Evolutionary conservation across 129 eudicot genomes (phyloP).

Genomic region (sunflower (Helianthus annuus)): DNA sequence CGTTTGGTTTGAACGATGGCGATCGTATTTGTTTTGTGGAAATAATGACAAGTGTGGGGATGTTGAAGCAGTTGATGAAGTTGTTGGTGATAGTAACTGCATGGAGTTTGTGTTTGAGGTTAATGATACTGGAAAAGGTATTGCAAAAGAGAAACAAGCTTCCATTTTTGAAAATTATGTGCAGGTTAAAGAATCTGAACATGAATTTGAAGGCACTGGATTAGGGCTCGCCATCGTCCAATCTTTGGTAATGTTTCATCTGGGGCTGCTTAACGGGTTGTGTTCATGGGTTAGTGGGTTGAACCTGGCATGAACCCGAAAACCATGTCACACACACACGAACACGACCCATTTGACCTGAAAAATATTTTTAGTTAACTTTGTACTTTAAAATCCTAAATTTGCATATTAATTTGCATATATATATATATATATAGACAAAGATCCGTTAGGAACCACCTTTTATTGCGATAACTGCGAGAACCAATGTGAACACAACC

Average conservation of each 20-base stretch:
- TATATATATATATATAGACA: too few relatives aligned
- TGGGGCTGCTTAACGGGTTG: too few relatives aligned
- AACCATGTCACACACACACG: too few relatives aligned
- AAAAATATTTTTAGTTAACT: too few relatives aligned
- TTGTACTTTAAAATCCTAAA: too few relatives aligned
- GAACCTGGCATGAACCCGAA: too few relatives aligned
- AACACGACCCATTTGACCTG: too few relatives aligned
- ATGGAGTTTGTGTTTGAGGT: slow-evolving; percentile 75
- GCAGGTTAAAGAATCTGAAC: slow-evolving; percentile 61
- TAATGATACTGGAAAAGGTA: slow-evolving; percentile 76
- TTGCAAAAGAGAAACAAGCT: slow-evolving; percentile 68
- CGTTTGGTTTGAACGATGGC: neutral
- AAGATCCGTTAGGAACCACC: too few relatives aligned
- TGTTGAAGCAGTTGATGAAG: slow-evolving; percentile 15
- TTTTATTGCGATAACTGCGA: too few relatives aligned
- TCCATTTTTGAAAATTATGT: slow-evolving; percentile 74
- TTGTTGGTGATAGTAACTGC: slow-evolving; percentile 39
- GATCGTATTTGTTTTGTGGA: slow-evolving; percentile 15
- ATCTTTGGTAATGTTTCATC: slow-evolving; percentile 55
- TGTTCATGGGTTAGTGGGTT: too few relatives aligned
- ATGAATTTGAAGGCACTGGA: slow-evolving; percentile 66
- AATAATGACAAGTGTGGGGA: slow-evolving; percentile 7
- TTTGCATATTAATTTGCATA: too few relatives aligned
- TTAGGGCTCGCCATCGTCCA: slow-evolving; percentile 86
- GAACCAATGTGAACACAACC: too few relatives aligned